Conservation (phyloP, 2,329 filamentous ascomycete species). For the Aspergillus sergii region DNA sequence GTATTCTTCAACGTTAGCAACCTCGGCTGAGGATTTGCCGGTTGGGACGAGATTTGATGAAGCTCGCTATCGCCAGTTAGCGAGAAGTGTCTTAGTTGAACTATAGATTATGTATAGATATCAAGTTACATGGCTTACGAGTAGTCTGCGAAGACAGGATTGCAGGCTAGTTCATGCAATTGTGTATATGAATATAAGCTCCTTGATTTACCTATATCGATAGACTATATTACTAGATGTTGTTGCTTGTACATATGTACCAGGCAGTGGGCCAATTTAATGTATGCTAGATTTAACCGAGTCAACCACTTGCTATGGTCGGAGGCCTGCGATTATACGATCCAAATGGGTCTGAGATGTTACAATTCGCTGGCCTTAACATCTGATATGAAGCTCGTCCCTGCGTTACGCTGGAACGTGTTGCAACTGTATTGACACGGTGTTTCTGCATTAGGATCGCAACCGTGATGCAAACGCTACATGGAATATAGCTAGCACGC, state of each 20-base stretch:
- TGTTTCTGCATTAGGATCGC: not conserved
- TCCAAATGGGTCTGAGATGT: not conserved
- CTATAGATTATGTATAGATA: not conserved
- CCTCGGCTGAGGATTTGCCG: not conserved
- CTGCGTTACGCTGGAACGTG: not conserved
- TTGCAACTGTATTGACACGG: not conserved
- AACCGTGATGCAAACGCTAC: not conserved
- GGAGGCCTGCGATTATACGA: not conserved
- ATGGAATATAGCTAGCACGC: not conserved
- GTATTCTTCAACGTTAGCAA: not conserved
- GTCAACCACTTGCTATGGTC: not conserved
- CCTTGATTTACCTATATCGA: constrained; percentile 8
- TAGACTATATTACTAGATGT: constrained; percentile 8
- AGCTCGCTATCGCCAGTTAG: not conserved
- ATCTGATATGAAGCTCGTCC: no score
- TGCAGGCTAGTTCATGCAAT: constrained; percentile 5
- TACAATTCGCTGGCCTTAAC: not conserved
- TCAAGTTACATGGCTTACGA: constrained; percentile 2
- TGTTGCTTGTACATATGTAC: constrained; percentile 17
- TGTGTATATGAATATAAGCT: constrained; percentile 8
- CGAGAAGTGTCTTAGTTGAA: not conserved
- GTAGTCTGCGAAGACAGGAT: constrained; percentile 7
- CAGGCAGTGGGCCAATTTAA: not conserved
- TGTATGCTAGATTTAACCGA: not conserved
- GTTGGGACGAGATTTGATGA: not conserved